A percentile compares a stretch with the other conserved stretches of the same genome.
These are phyloP conservation scores for Hypoxylon rubiginosum DNA, from an alignment of 2,329 filamentous ascomycete genomes.

Conservation along the genomic window DNA sequence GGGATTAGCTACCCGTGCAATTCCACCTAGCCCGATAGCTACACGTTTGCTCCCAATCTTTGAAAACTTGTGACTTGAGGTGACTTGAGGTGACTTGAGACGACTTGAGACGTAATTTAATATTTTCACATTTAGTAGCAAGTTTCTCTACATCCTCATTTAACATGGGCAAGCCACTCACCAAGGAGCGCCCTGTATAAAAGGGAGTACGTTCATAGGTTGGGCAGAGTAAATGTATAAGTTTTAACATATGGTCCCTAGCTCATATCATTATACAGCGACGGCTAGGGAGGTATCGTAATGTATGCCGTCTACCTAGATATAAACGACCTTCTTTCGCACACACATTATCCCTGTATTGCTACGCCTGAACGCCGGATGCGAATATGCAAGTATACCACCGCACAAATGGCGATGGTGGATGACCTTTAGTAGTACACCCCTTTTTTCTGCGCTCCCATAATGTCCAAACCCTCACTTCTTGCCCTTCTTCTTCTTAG, in stretches of 20 bases:
- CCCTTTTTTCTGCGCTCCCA: slow-evolving; percentile 26
- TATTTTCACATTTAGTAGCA: no score
- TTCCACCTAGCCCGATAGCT: background rate
- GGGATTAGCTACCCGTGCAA: slow-evolving; percentile 4
- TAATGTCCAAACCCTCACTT: slow-evolving; percentile 60
- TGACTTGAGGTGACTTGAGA: no score
- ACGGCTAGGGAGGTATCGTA: slow-evolving; percentile 5
- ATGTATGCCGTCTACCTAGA: slow-evolving; percentile 9
- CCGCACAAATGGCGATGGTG: slow-evolving; percentile 18
- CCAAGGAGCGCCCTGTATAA: background rate
- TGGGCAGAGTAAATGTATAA: background rate
- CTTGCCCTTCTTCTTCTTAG: slow-evolving; percentile 73
- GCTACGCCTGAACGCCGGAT: slow-evolving; percentile 48
- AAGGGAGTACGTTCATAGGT: background rate
- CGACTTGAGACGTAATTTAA: no score
- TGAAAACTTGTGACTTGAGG: no score
- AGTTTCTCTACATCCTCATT: background rate
- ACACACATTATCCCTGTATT: slow-evolving; percentile 18
- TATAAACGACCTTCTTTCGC: slow-evolving; percentile 21
- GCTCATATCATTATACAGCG: background rate
- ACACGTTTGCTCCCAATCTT: background rate
- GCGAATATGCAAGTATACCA: slow-evolving; percentile 40
- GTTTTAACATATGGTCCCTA: background rate
- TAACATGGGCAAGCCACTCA: background rate
- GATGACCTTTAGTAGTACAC: slow-evolving; percentile 24